Evolutionary conservation across 495 filamentous ascomycete species (phyloP).

Genomic region (Penicillium dipodomyicola): DNA sequence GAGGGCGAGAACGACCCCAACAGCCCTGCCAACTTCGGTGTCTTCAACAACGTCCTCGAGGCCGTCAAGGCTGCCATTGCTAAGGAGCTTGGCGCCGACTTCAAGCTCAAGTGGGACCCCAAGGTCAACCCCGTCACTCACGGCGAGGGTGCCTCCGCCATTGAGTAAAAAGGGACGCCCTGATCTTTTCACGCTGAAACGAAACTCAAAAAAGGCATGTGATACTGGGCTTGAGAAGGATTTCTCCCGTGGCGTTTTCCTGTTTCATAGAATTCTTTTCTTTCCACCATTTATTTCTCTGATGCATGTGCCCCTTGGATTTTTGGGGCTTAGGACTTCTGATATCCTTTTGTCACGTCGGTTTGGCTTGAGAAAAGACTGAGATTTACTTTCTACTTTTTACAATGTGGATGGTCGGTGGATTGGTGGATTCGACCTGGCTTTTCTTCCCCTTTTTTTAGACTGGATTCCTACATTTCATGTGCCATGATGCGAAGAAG

Average conservation of each 20-base stretch:
- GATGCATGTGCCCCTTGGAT: constrained; percentile 10
- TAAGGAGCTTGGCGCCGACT: constrained; percentile 56
- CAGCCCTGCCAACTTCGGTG: constrained; percentile 57
- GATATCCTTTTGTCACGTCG: constrained; percentile 33
- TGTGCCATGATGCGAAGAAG: constrained; percentile 17
- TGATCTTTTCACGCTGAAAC: constrained; percentile 15
- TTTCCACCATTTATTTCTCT: constrained; percentile 13
- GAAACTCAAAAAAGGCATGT: constrained; percentile 16
- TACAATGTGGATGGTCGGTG: constrained; percentile 5
- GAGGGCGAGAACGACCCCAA: constrained; percentile 53
- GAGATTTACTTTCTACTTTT: constrained; percentile 8
- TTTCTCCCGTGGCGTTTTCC: constrained; percentile 15
- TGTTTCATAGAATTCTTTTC: constrained; percentile 24
- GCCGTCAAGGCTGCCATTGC: constrained; percentile 53
- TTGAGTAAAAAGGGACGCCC: constrained; percentile 43
- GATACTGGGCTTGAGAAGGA: constrained; percentile 12
- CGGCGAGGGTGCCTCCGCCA: constrained; percentile 51
- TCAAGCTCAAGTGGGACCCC: constrained; percentile 57
- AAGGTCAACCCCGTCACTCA: constrained; percentile 65
- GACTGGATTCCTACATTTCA: constrained; percentile 18
- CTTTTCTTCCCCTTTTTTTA: constrained; percentile 13
- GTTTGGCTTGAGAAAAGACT: constrained; percentile 13
- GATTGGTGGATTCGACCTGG: constrained; percentile 6
- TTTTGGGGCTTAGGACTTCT: constrained; percentile 25
- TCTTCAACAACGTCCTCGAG: constrained; percentile 55